Conservation (phyloP, 768 basidiomycete species). For the Galerina marginata region DNA sequence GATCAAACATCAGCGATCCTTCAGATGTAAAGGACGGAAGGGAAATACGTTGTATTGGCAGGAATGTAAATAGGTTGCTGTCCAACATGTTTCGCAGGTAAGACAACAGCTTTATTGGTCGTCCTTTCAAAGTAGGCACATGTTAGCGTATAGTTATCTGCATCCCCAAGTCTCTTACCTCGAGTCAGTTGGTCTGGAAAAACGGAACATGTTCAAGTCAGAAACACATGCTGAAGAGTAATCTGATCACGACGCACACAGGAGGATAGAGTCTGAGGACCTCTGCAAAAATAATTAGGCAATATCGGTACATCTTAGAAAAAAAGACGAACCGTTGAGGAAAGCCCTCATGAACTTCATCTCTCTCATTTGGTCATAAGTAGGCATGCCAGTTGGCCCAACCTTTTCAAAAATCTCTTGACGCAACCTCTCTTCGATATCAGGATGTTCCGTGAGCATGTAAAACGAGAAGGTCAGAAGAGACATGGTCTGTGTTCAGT, state of each 20-base stretch:
- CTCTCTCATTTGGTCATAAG: conserved; percentile 49
- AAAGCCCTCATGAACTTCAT: conserved; percentile 46
- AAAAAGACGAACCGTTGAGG: conserved; percentile 32
- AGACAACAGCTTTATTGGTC: conserved; percentile 22
- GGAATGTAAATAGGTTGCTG: conserved; percentile 30
- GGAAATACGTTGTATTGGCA: conserved; percentile 24
- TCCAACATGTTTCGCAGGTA: conserved; percentile 23
- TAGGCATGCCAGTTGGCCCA: conserved; percentile 42
- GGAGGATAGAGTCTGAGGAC: conserved; percentile 46
- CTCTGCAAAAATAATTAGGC: conserved; percentile 30
- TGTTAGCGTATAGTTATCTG: neutral
- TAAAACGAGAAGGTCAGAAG: conserved; percentile 49
- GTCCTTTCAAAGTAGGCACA: conserved; percentile 6
- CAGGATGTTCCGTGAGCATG: conserved; percentile 48
- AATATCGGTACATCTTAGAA: neutral
- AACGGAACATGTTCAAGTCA: neutral
- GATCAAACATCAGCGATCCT: neutral
- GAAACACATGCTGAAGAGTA: neutral
- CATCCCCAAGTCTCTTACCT: neutral
- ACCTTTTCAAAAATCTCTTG: conserved; percentile 46
- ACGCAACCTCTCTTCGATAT: conserved; percentile 40
- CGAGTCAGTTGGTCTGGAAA: conserved; percentile 17
- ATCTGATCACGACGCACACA: conserved; percentile 26
- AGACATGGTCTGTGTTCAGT: conserved; percentile 37
- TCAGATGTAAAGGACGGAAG: too few relatives aligned